These are phyloP conservation scores for Acarospora socialis DNA, from an alignment of 2,329 filamentous ascomycete genomes.

Conservation along the genomic window DNA sequence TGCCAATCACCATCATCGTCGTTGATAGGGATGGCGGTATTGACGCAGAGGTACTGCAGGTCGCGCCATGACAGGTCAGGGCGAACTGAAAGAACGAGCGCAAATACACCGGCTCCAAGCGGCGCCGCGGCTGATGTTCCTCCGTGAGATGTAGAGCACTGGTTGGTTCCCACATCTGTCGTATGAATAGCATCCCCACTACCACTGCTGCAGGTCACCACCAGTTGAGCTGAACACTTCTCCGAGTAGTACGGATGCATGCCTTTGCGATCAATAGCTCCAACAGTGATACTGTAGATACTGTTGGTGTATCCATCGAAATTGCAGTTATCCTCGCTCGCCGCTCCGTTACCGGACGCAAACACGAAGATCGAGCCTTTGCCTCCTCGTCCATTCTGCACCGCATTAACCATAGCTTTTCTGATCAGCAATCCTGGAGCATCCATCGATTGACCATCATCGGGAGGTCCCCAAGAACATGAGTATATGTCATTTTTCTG, in stretches of 20 bases:
- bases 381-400: slow-evolving; percentile 73
- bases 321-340: slow-evolving; percentile 87
- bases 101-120: slow-evolving; percentile 81
- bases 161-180: slow-evolving; percentile 75
- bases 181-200: slow-evolving; percentile 84
- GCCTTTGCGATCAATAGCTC: slow-evolving; percentile 76
- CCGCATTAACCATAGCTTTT: slow-evolving; percentile 78
- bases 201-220: slow-evolving; percentile 93
- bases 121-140: slow-evolving; percentile 93
- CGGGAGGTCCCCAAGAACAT: slow-evolving; percentile 94
- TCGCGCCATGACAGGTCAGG: slow-evolving; percentile 89
- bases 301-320: slow-evolving; percentile 99
- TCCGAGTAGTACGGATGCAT: slow-evolving; percentile 94
- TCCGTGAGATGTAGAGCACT: slow-evolving; percentile 70
- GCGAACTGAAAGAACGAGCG: slow-evolving; percentile 69
- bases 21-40: slow-evolving; percentile 71
- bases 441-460: slow-evolving; percentile 90
- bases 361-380: slow-evolving; percentile 92
- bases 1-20: slow-evolving; percentile 65
- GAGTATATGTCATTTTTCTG: slow-evolving; percentile 95
- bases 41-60: slow-evolving; percentile 76
- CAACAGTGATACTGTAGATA: slow-evolving; percentile 96
- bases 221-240: slow-evolving; percentile 84
- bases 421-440: slow-evolving; percentile 78
- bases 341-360: slow-evolving; percentile 85